A percentile compares a stretch with the other conserved stretches of the same genome.
Conservation (phyloP, 495 filamentous ascomycete genomes). For the Jackrogersella minutella region DNA sequence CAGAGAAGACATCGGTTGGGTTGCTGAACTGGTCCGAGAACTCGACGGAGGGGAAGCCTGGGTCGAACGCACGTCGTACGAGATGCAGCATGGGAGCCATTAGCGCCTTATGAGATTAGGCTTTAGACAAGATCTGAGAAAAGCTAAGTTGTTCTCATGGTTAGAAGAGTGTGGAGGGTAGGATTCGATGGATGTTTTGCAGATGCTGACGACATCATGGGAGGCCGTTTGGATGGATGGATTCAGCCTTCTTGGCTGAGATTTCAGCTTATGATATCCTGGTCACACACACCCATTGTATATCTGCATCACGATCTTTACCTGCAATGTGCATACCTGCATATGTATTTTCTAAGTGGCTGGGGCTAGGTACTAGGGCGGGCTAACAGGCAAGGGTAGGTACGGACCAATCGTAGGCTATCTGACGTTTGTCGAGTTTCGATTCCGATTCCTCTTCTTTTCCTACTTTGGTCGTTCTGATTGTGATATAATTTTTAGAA, state of each 20-base stretch:
- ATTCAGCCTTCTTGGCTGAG: no score
- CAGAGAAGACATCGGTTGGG: constrained; percentile 48
- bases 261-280: no score
- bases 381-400: no score
- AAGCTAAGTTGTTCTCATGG: not conserved
- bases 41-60: constrained; percentile 1
- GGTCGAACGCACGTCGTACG: not conserved
- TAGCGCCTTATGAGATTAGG: not conserved
- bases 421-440: not conserved
- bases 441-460: not conserved
- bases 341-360: no score
- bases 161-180: no score
- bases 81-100: constrained; percentile 1
- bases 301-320: no score
- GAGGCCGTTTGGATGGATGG: not conserved
- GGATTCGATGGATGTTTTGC: no score
- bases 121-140: not conserved
- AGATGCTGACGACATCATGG: not conserved
- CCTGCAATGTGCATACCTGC: no score
- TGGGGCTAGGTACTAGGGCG: no score
- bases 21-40: constrained; percentile 45
- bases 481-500: not conserved
- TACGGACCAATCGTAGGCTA: not conserved
- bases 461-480: not conserved
- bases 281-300: no score